Evolutionary conservation across 768 basidiomycete genomes (phyloP).

Genomic region (Mycena floridula): DNA sequence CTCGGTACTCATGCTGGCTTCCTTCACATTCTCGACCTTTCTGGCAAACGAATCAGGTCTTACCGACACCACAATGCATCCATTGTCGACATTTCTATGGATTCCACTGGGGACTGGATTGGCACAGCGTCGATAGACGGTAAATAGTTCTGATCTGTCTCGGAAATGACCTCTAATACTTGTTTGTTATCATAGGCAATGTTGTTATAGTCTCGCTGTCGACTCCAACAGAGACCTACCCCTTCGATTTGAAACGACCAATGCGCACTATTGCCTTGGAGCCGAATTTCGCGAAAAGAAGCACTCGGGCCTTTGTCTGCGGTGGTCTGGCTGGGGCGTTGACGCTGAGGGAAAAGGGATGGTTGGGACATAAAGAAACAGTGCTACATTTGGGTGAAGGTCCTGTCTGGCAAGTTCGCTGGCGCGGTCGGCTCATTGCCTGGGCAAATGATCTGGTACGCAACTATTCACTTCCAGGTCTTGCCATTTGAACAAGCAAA

Average conservation of each 20-base stretch:
- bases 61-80: conserved; percentile 89
- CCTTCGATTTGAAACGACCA: conserved; percentile 88
- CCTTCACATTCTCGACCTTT: conserved; percentile 75
- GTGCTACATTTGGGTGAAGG: conserved; percentile 63
- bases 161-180: not conserved
- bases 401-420: conserved; percentile 88
- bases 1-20: conserved; percentile 93
- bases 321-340: conserved; percentile 89
- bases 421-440: conserved; percentile 82
- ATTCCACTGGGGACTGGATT: conserved; percentile 81
- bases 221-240: conserved; percentile 64
- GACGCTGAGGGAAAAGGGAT: conserved; percentile 89
- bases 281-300: conserved; percentile 79
- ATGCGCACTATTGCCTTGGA: conserved; percentile 88
- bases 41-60: conserved; percentile 80
- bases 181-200: conserved; percentile 57
- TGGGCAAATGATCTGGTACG: conserved; percentile 93
- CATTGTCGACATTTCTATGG: conserved; percentile 79
- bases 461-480: conserved; percentile 4
- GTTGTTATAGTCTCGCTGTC: conserved; percentile 82
- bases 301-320: conserved; percentile 76
- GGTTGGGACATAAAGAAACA: conserved; percentile 93
- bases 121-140: conserved; percentile 94
- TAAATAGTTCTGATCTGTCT: conserved; percentile 28
- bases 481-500: conserved; percentile 1